These are phyloP conservation scores for Alternaria viburni DNA, from an alignment of 2,329 filamentous ascomycete genomes.

Conservation along the genomic window DNA sequence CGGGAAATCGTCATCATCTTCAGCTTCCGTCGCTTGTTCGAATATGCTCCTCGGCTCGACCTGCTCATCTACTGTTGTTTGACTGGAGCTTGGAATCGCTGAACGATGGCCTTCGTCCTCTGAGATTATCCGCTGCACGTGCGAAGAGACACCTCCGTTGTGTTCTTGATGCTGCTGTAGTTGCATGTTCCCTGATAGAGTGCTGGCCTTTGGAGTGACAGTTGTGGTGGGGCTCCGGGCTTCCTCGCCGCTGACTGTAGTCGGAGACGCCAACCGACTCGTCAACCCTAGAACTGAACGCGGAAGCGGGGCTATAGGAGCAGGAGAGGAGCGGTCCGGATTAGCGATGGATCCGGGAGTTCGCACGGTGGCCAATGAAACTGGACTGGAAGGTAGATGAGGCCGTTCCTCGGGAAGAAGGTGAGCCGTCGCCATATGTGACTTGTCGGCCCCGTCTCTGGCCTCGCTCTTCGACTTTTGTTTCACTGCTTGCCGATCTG, in stretches of 20 bases:
- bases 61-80: conserved; percentile 52
- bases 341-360: conserved; percentile 22
- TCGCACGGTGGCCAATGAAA: conserved; percentile 15
- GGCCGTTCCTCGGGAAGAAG: conserved; percentile 19
- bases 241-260: neutral
- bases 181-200: neutral
- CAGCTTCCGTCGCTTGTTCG: conserved; percentile 6
- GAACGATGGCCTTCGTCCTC: neutral
- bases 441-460: conserved; percentile 13
- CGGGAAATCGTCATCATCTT: conserved; percentile 50
- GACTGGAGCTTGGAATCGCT: conserved; percentile 49
- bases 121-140: neutral
- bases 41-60: conserved; percentile 19
- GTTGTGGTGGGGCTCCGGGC: neutral
- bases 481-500: conserved; percentile 37
- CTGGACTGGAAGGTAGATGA: conserved; percentile 31
- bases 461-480: conserved; percentile 25
- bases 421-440: conserved; percentile 5
- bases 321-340: conserved; percentile 25
- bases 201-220: conserved; percentile 11
- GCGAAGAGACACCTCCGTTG: neutral
- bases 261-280: neutral
- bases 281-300: neutral
- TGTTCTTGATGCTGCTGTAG: neutral
- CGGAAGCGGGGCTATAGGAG: conserved; percentile 12